Percentiles rank a stretch among this genome's conserved stretches.
Conservation (phyloP, 1,284 basidiomycete genomes). For the Rhodotorula sp. region DNA sequence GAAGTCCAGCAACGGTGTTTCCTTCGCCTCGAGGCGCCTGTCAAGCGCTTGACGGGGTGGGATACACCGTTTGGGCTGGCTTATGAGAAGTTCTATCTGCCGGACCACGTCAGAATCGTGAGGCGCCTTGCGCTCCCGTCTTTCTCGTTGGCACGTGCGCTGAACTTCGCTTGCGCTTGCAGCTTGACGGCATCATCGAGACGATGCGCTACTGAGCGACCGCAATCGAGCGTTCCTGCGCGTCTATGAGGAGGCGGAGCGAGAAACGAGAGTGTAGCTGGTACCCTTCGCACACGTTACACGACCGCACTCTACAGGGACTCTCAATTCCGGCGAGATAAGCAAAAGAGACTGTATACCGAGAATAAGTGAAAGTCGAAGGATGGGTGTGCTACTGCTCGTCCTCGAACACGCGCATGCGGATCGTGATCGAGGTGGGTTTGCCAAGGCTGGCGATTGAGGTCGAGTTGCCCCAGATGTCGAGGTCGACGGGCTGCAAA, state of each 20-base stretch:
- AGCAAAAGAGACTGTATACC: not conserved
- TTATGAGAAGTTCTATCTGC: conserved; percentile 87
- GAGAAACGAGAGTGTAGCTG: no score
- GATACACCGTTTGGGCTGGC: conserved; percentile 60
- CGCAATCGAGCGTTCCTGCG: no score
- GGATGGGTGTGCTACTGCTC: conserved; percentile 25
- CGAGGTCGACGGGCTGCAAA: conserved; percentile 24
- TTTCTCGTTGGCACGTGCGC: not conserved
- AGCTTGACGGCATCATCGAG: conserved; percentile 74
- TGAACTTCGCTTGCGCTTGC: not conserved
- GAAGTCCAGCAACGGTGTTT: conserved; percentile 83
- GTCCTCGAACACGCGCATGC: conserved; percentile 40
- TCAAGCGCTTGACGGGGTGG: conserved; percentile 83
- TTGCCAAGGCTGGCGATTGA: conserved; percentile 17
- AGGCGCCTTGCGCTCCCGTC: not conserved
- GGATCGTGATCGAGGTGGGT: conserved; percentile 28
- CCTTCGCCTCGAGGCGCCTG: conserved; percentile 78
- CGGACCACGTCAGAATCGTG: conserved; percentile 70
- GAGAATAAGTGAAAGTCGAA: not conserved
- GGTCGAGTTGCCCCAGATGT: conserved; percentile 40
- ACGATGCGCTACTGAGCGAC: conserved; percentile 65
- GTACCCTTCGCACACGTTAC: not conserved
- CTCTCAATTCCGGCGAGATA: not conserved
- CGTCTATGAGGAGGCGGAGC: no score
- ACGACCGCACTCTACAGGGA: not conserved